Evolutionary conservation across 352 stramenopile genomes (phyloP).

Genomic region (Proteromonas lacertae): DNA sequence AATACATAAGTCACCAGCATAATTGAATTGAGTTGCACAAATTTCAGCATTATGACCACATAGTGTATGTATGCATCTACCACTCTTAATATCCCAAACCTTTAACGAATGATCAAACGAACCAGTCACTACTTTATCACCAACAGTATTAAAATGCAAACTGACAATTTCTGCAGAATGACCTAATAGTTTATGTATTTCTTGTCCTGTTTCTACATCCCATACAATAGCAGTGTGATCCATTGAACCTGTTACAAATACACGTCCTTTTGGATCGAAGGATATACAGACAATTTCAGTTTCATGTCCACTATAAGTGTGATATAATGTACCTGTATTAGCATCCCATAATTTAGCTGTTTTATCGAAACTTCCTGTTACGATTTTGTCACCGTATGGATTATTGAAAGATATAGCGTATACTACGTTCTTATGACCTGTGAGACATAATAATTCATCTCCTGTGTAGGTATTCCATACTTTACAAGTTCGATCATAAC

Average conservation of each 20-base stretch:
- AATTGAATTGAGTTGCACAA: slow-evolving; percentile 68
- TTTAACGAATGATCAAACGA: slow-evolving; percentile 78
- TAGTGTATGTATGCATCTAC: slow-evolving; percentile 48
- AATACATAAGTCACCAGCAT: slow-evolving; percentile 41
- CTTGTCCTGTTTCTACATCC: slow-evolving; percentile 65
- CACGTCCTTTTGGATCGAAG: slow-evolving; percentile 58
- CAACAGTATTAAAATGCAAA: slow-evolving; percentile 63
- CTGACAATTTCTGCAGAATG: slow-evolving; percentile 70
- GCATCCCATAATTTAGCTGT: slow-evolving; percentile 76
- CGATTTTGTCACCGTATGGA: slow-evolving; percentile 65
- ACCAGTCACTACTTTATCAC: slow-evolving; percentile 57
- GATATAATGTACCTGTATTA: slow-evolving; percentile 52
- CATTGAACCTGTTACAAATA: slow-evolving; percentile 36
- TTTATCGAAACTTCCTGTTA: slow-evolving; percentile 69
- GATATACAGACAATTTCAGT: slow-evolving; percentile 78
- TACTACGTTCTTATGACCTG: slow-evolving; percentile 68
- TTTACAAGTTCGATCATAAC: slow-evolving; percentile 68
- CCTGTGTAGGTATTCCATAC: slow-evolving; percentile 60
- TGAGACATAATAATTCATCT: slow-evolving; percentile 55
- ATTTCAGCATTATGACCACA: slow-evolving; percentile 69
- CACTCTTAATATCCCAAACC: slow-evolving; percentile 22
- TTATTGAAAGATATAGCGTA: slow-evolving; percentile 87
- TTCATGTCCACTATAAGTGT: slow-evolving; percentile 64
- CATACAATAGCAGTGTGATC: slow-evolving; percentile 64
- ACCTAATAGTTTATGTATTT: slow-evolving; percentile 55